phyloP scores from a whole-genome alignment of 108 stramenopile genomes.

The Schizochytrium sp. region DNA sequence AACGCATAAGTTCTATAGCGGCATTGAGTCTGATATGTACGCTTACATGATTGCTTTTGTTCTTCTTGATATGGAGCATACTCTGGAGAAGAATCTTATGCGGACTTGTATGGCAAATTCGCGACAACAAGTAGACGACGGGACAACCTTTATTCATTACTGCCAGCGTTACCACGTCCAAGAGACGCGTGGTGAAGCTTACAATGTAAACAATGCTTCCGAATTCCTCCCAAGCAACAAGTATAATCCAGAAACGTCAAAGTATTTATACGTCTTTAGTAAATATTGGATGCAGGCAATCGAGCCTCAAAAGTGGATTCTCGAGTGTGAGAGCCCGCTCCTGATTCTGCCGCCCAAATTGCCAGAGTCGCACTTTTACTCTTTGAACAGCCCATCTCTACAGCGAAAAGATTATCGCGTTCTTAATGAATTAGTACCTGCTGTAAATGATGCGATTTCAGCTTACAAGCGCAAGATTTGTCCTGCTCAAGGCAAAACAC shows the following conservation, averaged over 20 bases:
- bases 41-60: constrained; percentile 39
- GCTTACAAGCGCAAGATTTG: constrained; percentile 55
- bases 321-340: constrained; percentile 34
- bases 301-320: not conserved
- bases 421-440: not conserved
- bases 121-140: not conserved
- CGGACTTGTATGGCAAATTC: constrained; percentile 4
- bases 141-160: constrained; percentile 35
- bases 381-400: not conserved
- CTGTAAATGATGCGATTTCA: constrained; percentile 41
- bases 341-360: not conserved
- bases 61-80: not conserved
- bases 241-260: not conserved
- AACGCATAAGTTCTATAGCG: constrained; percentile 29
- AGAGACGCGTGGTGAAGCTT: constrained; percentile 35
- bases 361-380: not conserved
- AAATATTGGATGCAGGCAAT: constrained; percentile 57
- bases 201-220: constrained; percentile 1
- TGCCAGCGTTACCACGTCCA: constrained; percentile 54
- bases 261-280: constrained; percentile 21
- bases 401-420: constrained; percentile 44
- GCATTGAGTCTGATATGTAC: constrained; percentile 44
- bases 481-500: not conserved
- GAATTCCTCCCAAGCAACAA: not conserved
- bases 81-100: constrained; percentile 18